Evolutionary conservation across 352 stramenopile genomes (phyloP).

Genomic region (Plasmopara halstedii): DNA sequence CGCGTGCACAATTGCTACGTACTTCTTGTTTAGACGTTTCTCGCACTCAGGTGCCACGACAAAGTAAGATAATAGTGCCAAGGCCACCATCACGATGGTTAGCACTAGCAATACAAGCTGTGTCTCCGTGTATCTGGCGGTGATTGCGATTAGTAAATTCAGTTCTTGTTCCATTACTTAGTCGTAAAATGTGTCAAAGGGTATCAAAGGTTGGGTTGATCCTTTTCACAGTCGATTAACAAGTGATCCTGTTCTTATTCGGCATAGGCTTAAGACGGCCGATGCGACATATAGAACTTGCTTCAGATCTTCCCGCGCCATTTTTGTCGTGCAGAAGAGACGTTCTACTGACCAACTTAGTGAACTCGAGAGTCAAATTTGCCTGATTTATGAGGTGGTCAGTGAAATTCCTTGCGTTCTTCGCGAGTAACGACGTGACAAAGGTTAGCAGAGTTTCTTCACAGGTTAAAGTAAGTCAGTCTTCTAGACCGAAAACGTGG

Average conservation of each 20-base stretch:
- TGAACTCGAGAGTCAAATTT: slow-evolving; percentile 1
- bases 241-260: slow-evolving; percentile 16
- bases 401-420: slow-evolving; percentile 1
- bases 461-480: too few species aligned
- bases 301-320: slow-evolving; percentile 16
- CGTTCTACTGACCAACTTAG: neutral
- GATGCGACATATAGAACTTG: neutral
- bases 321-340: slow-evolving; percentile 7
- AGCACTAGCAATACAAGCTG: slow-evolving; percentile 51
- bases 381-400: neutral
- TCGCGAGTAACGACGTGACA: neutral
- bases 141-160: slow-evolving; percentile 8
- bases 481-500: too few species aligned
- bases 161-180: slow-evolving; percentile 16
- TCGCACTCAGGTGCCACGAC: slow-evolving; percentile 71
- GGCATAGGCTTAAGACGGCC: neutral
- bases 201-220: neutral
- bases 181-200: neutral
- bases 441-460: neutral
- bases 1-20: slow-evolving; percentile 29
- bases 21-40: slow-evolving; percentile 60
- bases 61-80: slow-evolving; percentile 73
- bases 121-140: slow-evolving; percentile 32
- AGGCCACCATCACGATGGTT: slow-evolving; percentile 37
- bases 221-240: slow-evolving; percentile 8